A percentile compares a stretch with the other conserved stretches of the same genome.
Evolutionary conservation across 2,329 filamentous ascomycete genomes (phyloP).

Genomic region (Xylariomycetidae sp.): DNA sequence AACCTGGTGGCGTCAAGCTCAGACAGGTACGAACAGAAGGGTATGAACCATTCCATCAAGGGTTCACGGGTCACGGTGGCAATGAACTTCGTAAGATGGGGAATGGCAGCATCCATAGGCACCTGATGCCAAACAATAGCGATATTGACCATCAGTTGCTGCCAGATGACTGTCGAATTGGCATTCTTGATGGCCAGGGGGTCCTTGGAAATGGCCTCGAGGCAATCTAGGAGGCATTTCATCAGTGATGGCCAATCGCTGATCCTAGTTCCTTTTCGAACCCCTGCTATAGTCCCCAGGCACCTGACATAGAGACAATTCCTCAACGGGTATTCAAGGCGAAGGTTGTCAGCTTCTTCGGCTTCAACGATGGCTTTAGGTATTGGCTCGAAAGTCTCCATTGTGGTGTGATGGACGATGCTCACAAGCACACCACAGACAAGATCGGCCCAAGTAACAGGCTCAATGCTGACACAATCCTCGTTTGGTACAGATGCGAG

Average conservation of each 20-base stretch:
- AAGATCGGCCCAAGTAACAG: constrained; percentile 55
- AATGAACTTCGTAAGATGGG: constrained; percentile 60
- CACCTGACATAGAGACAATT: constrained; percentile 48
- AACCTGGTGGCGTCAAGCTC: constrained; percentile 70
- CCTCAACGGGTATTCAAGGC: constrained; percentile 30
- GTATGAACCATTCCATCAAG: constrained; percentile 68
- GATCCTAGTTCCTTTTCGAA: constrained; percentile 74
- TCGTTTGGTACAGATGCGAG: constrained; percentile 45
- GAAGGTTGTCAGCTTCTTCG: constrained; percentile 32
- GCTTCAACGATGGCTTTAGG: constrained; percentile 55
- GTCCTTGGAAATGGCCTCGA: constrained; percentile 41
- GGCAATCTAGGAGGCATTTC: constrained; percentile 44
- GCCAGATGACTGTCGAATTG: constrained; percentile 42
- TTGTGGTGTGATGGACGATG: constrained; percentile 73
- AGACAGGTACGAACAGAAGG: constrained; percentile 78
- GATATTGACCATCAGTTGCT: constrained; percentile 47
- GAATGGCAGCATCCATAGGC: constrained; percentile 72
- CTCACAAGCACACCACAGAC: constrained; percentile 73
- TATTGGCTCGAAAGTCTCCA: constrained; percentile 66
- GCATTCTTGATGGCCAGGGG: constrained; percentile 31
- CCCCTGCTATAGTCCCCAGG: constrained; percentile 65
- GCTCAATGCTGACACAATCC: constrained; percentile 40
- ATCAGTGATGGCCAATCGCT: constrained; percentile 64
- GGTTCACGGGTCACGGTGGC: constrained; percentile 58
- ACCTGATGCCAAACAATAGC: constrained; percentile 69